Evolutionary conservation across 805 yeast species (phyloP).

Genomic region (Brettanomyces nanus): DNA sequence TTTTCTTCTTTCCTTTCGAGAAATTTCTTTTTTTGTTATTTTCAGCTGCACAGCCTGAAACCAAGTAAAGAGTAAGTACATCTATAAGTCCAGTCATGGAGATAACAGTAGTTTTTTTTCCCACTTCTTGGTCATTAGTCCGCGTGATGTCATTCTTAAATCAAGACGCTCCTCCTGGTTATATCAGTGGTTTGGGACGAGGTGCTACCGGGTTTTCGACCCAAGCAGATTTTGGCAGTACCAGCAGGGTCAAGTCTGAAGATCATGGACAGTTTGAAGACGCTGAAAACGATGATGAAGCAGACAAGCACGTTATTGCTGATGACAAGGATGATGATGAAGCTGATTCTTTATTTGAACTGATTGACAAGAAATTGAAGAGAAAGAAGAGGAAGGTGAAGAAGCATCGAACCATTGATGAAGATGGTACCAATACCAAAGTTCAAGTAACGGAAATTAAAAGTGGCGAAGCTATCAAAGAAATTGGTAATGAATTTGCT

Average conservation of each 20-base stretch:
- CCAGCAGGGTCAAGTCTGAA: constrained; percentile 27
- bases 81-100: no score
- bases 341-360: constrained; percentile 63
- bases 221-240: constrained; percentile 62
- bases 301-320: constrained; percentile 22
- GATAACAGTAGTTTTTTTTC: no score
- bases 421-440: constrained; percentile 5
- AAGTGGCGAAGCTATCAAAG: constrained; percentile 19
- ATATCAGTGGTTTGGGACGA: constrained; percentile 87
- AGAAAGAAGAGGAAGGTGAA: constrained; percentile 20
- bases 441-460: constrained; percentile 13
- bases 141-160: constrained; percentile 62
- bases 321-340: constrained; percentile 41
- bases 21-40: no score
- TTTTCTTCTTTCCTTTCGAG: no score
- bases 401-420: constrained; percentile 11
- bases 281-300: constrained; percentile 55
- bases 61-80: no score
- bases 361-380: constrained; percentile 48
- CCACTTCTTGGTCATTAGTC: no score
- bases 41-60: no score
- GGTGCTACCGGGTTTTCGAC: constrained; percentile 95
- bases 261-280: constrained; percentile 24
- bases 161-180: constrained; percentile 83
- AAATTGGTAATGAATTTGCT: constrained; percentile 47